Base-by-base conservation (phyloP, 2,329 filamentous ascomycete species). In the Sarocladiaceae sp. region DNA sequence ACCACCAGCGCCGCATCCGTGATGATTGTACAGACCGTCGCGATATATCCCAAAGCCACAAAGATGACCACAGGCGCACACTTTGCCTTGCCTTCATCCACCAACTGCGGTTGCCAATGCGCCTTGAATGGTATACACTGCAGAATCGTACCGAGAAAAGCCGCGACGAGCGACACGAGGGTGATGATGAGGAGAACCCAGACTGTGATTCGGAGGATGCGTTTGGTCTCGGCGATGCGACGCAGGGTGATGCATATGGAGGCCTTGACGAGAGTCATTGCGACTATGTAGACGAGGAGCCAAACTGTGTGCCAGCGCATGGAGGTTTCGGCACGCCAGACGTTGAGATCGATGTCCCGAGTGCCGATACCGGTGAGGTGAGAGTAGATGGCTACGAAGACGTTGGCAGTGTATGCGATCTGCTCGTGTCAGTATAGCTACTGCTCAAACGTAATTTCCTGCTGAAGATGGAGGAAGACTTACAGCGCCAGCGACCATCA, bases 1-100 rank as follows among this genome's bases (percentile, higher is more conserved):
- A 68, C 55, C 0, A 63, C 62, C 11, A 61, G 60, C 11, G 62
- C 63, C 42, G 65, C 15, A 48, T 68, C 65, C n/a, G 66, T 69
- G 2, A 62, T 52, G 23, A 69, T 65, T 8, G 64, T 64, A 8
- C 60, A 59, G 12, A 58, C 61, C 2, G 65, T 68, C 1, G 65
- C 62, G 5, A 61, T 64, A 48, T 68, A 54, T n/a, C 50, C 51
- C 35, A 52, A 25, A 3, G 35, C 53, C 23, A 54, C 36, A 20
- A 52, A 52, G 37, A 52, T 52, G 23, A 52, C 36, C 36, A 57
- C 57, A 7, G 58, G 54, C 2, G 58, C 56, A 53, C 62, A 64
- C 11, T n/a, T 53, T 2, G 55, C 60, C 15, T 58, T 44, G 3
- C 62, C 61, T 20, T 55, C 53, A 2, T 53, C 22, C 4, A 63